These are phyloP conservation scores for Scheffersomyces titani DNA, from an alignment of 1,139 yeast genomes.

Conservation along the genomic window DNA sequence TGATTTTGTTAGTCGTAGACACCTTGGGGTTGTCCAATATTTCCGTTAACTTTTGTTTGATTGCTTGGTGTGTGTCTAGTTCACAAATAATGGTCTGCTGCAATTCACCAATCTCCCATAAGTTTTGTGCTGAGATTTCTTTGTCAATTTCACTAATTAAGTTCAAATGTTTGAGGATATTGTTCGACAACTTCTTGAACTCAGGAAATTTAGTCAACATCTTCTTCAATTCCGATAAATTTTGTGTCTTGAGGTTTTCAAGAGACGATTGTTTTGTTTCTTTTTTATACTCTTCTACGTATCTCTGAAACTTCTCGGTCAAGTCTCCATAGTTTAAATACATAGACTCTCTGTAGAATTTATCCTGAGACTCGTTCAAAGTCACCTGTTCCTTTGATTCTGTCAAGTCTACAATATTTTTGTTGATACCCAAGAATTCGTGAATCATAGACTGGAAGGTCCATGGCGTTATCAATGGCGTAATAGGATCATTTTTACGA, in stretches of 20 bases:
- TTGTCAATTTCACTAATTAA: constrained; percentile 83
- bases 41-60: constrained; percentile 27
- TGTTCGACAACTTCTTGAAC: constrained; percentile 80
- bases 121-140: constrained; percentile 56
- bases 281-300: constrained; percentile 78
- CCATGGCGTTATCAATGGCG: constrained; percentile 94
- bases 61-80: constrained; percentile 34
- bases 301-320: constrained; percentile 83
- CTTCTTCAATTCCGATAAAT: constrained; percentile 84
- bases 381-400: constrained; percentile 60
- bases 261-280: constrained; percentile 72
- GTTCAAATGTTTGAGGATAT: constrained; percentile 92
- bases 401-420: constrained; percentile 74
- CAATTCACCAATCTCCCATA: constrained; percentile 87
- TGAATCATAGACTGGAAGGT: constrained; percentile 98
- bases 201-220: constrained; percentile 94
- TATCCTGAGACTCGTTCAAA: constrained; percentile 57
- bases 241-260: constrained; percentile 58
- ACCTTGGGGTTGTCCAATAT: constrained; percentile 26
- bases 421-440: constrained; percentile 78
- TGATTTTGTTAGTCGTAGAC: constrained; percentile 36
- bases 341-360: constrained; percentile 78
- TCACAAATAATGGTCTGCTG: constrained; percentile 84
- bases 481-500: constrained; percentile 85
- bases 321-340: constrained; percentile 91